Base-by-base conservation (phyloP, 78 protist species). In the Planoprotostelium fungivorum region DNA sequence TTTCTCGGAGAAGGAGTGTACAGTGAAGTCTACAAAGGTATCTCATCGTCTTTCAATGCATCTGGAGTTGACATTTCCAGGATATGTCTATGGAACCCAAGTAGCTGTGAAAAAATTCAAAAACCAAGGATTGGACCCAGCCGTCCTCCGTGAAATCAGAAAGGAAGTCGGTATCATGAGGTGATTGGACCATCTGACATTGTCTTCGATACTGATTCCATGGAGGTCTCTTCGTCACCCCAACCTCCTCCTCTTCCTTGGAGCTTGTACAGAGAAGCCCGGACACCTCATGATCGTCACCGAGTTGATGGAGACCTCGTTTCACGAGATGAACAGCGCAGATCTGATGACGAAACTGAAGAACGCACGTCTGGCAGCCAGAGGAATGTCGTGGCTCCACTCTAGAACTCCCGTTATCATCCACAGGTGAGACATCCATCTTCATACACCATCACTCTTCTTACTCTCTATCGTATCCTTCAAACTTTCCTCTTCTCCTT, bases 331-430 rank as follows among this genome's bases (percentile, higher is more conserved):
- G 73, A 51, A 51, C 73, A 51, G 16, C 16, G 73, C 73, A 5
- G 73, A 51, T 51, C 73, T 51, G 73, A 51, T 51, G 73, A 51
- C 73, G 31, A 51, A 51, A 51, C 16, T 51, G 16, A 51, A 51
- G 73, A 51, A 51, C 16, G 73, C 73, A 25, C 5, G 73, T 25
- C 73, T 51, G 31, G 73, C 73, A 5, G 96, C 96, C 10, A 39
- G 94, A 63, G 98, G 96, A 29, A 95, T 96, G 97, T 90, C 90
- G 1, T 95, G 94, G 84, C 92, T 96, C 34, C 98, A 96, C 87
- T 84, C 94, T 0, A 35, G 92, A n/a, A 38, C 86, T n/a, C 98
- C 96, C 1, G 88, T 86, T 35, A 93, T 96, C 63, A 88, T 96
- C 38, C 98, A 96, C 84, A 83, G 96, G 73, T 51, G 73, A 16